Evolutionary conservation across 306 rosid species (phyloP), one percentile per base, ranked within the genome.

Genomic region (Cicer bijugum): DNA sequence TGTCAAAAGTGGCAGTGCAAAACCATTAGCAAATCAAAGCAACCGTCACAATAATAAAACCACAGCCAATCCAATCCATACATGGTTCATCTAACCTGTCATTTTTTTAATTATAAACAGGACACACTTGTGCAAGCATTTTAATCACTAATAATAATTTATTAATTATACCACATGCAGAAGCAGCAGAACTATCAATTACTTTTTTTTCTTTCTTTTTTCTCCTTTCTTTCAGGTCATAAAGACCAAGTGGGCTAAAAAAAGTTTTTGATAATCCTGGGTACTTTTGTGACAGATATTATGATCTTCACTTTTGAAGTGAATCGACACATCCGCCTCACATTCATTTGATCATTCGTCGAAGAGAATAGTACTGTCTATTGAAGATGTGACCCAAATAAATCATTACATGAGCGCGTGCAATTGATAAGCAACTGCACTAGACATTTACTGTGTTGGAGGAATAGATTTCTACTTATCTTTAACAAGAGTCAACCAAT

Each of bases 1-100:
- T 64, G 77, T 74, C 88, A 83, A 82, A 84, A 77, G 83, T 64
- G 75, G 74, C 77, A 51, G 20, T 44, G 84, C 78, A 81, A 66
- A 68, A 50, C 72, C 81, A 62, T 64, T 17, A 73, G 66, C 72
- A 57, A 57, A 72, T 68, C 74, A 66, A 80, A 67, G 77, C 69
- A 46, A 70, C 75, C 67, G 17, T 53, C 66, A 23, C 81, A 59
- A 64, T 53, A 52, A 75, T 45, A 70, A 70, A 55, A 52, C 45
- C 61, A 66, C 12, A 33, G 50, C 61, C 75, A 76, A 20, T 78
- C 61, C 75, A 76, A 20, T 78, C 68, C 48, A 35, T 53, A 74
- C 71, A 76, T 57, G 69, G 46, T 61, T 61, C 39, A 62, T 77
- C 67, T 66, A 60, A 67, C 38, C 67, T 64, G 45, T 19, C 39